Conservation (phyloP, 2,329 filamentous ascomycete genomes). For the Grosmannia penicillata region DNA sequence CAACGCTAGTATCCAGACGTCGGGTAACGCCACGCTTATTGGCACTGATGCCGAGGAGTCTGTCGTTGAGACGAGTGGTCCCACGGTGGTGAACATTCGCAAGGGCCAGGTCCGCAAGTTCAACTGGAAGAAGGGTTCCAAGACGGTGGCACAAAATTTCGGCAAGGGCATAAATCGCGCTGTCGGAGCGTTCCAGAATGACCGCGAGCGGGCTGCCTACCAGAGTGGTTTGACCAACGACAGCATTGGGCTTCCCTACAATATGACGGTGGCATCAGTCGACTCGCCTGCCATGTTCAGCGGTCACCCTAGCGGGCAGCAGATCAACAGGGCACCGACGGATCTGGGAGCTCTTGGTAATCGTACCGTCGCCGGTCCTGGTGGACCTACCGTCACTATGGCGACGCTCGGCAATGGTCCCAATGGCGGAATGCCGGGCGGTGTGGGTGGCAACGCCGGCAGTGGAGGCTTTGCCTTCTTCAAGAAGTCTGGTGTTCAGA, state of each 20-base stretch:
- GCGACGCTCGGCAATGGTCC: neutral
- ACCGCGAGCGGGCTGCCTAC: conserved; percentile 33
- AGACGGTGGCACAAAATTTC: conserved; percentile 86
- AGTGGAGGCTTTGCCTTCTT: conserved; percentile 58
- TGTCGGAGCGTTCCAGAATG: conserved; percentile 57
- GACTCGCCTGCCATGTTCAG: conserved; percentile 26
- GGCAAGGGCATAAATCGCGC: conserved; percentile 89
- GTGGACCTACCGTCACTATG: neutral
- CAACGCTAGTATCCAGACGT: conserved; percentile 37
- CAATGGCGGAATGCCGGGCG: neutral
- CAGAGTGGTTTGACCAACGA: conserved; percentile 44
- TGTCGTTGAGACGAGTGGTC: conserved; percentile 53
- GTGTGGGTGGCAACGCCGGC: conserved; percentile 15
- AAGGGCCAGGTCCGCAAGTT: conserved; percentile 94
- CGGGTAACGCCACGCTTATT: conserved; percentile 39
- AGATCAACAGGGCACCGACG: conserved; percentile 13
- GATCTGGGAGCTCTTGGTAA: conserved; percentile 4
- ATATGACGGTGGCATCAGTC: conserved; percentile 45
- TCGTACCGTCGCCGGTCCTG: neutral
- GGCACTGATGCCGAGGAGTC: conserved; percentile 52
- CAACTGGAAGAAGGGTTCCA: conserved; percentile 96
- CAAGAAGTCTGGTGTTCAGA: conserved; percentile 37
- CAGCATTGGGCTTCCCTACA: conserved; percentile 55
- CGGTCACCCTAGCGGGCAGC: conserved; percentile 17
- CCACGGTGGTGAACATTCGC: conserved; percentile 89